phyloP scores from a whole-genome alignment of 169 alveolate genomes.

The Eimeria falciformis region DNA sequence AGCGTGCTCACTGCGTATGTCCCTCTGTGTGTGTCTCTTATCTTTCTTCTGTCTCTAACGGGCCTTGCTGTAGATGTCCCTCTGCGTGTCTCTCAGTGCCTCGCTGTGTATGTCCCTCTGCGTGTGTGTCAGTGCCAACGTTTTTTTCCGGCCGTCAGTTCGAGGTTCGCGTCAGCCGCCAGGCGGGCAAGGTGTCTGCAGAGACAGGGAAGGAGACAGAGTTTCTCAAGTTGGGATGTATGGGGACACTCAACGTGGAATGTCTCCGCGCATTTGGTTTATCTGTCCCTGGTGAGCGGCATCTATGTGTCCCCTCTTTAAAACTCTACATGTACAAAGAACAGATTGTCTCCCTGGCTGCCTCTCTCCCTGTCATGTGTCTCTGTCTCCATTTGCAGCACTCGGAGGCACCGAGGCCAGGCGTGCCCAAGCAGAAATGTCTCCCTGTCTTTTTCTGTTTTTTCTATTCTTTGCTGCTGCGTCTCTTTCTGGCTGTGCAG shows the following conservation, averaged over 20 bases:
- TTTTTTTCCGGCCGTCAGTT: constrained; percentile 68
- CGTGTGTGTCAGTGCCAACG: constrained; percentile 5
- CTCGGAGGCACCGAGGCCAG: not conserved
- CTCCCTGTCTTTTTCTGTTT: not conserved
- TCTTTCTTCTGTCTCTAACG: not conserved
- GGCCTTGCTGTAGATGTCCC: not conserved
- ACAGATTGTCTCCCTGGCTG: too few relatives aligned
- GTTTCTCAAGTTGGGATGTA: constrained; percentile 3
- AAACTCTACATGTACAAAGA: too few relatives aligned
- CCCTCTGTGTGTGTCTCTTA: not conserved
- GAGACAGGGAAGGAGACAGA: not conserved
- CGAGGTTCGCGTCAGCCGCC: constrained; percentile 8
- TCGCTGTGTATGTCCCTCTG: not conserved
- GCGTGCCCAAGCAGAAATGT: not conserved
- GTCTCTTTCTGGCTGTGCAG: constrained; percentile 2
- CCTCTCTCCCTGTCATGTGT: too few relatives aligned
- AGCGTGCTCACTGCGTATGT: not conserved
- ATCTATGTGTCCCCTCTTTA: too few relatives aligned
- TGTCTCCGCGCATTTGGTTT: constrained; percentile 46
- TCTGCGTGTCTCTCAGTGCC: too few relatives aligned
- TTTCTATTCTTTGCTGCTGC: not conserved
- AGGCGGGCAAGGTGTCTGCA: too few relatives aligned
- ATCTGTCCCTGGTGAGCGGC: constrained; percentile 34
- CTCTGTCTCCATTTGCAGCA: not conserved
- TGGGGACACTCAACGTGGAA: constrained; percentile 56